Evolutionary conservation across 1,284 basidiomycete genomes (phyloP).

Genomic region (Termitomyces sp.): DNA sequence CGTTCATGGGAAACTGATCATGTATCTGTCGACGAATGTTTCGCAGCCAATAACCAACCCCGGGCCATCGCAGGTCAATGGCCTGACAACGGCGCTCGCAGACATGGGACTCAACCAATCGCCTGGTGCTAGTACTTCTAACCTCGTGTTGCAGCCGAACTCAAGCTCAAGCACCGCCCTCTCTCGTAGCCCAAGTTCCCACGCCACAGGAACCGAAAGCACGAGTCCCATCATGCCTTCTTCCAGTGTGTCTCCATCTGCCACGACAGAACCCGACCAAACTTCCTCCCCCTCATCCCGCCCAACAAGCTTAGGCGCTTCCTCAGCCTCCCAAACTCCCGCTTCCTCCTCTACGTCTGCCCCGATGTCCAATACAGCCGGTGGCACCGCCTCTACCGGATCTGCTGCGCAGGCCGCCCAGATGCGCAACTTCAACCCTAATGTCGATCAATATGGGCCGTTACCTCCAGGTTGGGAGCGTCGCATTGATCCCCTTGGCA

Average conservation of each 20-base stretch:
- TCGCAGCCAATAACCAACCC: slow-evolving; percentile 71
- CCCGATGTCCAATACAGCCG: slow-evolving; percentile 11
- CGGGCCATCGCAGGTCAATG: slow-evolving; percentile 60
- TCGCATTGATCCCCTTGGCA: slow-evolving; percentile 84
- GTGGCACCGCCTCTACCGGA: slow-evolving; percentile 17
- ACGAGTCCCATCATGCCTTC: slow-evolving; percentile 30
- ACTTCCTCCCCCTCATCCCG: slow-evolving; percentile 29
- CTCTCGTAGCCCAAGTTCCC: slow-evolving; percentile 53
- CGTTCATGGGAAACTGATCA: slow-evolving; percentile 87
- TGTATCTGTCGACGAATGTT: slow-evolving; percentile 85
- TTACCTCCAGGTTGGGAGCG: slow-evolving; percentile 89
- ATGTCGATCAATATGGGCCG: slow-evolving; percentile 78
- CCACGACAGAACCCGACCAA: slow-evolving; percentile 34
- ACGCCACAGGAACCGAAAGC: slow-evolving; percentile 40
- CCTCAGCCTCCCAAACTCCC: slow-evolving; percentile 26
- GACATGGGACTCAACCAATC: slow-evolving; percentile 56
- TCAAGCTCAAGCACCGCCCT: slow-evolving; percentile 31
- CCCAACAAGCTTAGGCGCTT: slow-evolving; percentile 31
- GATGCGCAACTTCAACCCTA: slow-evolving; percentile 78
- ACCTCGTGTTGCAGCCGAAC: slow-evolving; percentile 30
- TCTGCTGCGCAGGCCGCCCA: slow-evolving; percentile 35
- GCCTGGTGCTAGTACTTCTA: slow-evolving; percentile 48
- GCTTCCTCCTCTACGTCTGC: slow-evolving; percentile 25
- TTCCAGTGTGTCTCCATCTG: slow-evolving; percentile 33
- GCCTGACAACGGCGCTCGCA: slow-evolving; percentile 48